Percentiles rank a stretch among this genome's conserved stretches.
These are phyloP conservation scores for Penicillium malachiteum DNA, from an alignment of 495 filamentous ascomycete species.

Conservation along the genomic window DNA sequence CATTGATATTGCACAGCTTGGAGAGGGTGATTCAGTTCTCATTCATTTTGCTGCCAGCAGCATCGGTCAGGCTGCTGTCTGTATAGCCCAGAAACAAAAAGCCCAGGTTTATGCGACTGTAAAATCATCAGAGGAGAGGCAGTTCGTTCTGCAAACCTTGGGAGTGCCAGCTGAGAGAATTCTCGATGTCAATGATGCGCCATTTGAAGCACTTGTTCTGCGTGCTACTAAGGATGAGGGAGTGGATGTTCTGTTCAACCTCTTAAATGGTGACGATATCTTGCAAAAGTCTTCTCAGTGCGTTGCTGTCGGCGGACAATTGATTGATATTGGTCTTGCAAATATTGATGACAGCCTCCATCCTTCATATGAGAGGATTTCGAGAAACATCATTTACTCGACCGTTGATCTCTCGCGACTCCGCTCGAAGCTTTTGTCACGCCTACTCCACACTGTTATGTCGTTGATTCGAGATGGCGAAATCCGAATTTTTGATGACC, in stretches of 20 bases:
- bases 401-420: neutral
- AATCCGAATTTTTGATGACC: neutral
- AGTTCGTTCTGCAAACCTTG: no score
- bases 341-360: neutral
- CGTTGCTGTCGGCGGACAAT: neutral
- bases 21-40: neutral
- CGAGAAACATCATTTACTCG: neutral
- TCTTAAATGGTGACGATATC: no score
- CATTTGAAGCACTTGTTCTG: no score
- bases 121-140: no score
- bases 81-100: neutral
- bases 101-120: neutral
- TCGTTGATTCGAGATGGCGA: neutral
- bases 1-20: neutral
- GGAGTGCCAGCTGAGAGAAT: no score
- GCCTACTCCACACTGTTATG: neutral
- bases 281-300: neutral
- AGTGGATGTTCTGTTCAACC: no score
- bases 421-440: neutral
- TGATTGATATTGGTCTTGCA: neutral
- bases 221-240: no score
- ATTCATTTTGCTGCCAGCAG: neutral
- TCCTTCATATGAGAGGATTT: neutral
- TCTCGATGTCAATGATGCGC: no score
- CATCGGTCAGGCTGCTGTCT: neutral